phyloP scores from a whole-genome alignment of 371 early-diverging fungal species.

The Coemansia sp. region DNA sequence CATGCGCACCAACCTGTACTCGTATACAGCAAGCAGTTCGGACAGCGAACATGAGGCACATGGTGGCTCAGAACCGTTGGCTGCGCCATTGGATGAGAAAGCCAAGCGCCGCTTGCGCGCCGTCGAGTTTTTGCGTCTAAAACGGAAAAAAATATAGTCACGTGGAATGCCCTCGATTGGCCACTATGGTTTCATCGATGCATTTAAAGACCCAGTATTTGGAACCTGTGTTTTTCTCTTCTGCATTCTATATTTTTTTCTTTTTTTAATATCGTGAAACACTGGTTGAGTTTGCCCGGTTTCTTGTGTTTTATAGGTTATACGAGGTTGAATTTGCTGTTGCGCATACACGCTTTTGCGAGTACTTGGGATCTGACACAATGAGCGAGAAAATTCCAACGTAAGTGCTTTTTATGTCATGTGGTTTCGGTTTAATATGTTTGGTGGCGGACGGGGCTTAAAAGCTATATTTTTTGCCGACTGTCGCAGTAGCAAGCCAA shows the following conservation, averaged over 20 bases:
- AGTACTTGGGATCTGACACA: not conserved
- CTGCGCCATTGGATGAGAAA: slow-evolving; percentile 8
- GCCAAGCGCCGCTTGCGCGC: slow-evolving; percentile 21
- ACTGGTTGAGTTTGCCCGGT: no score
- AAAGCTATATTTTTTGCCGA: not conserved
- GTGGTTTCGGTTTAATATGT: not conserved
- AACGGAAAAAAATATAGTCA: slow-evolving; percentile 2
- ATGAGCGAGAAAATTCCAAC: slow-evolving; percentile 22
- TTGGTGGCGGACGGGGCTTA: not conserved
- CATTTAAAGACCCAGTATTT: not conserved
- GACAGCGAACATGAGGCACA: not conserved
- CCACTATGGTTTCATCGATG: not conserved
- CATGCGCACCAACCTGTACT: slow-evolving; percentile 59
- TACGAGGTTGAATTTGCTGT: not conserved
- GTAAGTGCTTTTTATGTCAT: slow-evolving; percentile 14
- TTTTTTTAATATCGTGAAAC: not conserved
- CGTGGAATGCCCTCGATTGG: not conserved
- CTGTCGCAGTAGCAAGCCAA: not conserved
- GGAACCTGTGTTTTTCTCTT: not conserved
- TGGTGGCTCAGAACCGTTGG: not conserved
- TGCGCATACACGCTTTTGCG: not conserved
- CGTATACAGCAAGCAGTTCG: slow-evolving; percentile 44
- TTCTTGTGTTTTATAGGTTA: not conserved
- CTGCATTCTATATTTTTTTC: not conserved
- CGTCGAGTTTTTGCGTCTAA: slow-evolving; percentile 6